Evolutionary conservation across 2,329 filamentous ascomycete genomes (phyloP).

Genomic region (Ophiostoma himal-ulmi): DNA sequence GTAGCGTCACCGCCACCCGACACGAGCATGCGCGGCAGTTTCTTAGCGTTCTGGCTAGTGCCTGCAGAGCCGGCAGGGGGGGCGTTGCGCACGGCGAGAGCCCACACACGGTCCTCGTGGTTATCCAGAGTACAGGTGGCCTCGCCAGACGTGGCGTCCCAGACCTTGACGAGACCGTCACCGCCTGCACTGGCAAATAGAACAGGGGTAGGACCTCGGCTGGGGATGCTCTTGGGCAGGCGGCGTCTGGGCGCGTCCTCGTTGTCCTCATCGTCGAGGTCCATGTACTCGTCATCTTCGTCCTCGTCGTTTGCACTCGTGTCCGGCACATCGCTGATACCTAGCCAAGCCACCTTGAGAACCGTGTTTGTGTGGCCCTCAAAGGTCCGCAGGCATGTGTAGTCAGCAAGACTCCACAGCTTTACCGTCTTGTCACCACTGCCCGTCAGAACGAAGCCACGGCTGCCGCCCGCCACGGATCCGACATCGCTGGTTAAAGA

Average conservation of each 20-base stretch:
- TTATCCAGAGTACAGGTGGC: conserved; percentile 88
- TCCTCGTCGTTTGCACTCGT: conserved; percentile 39
- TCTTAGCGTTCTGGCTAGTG: neutral
- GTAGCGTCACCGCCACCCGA: conserved; percentile 91
- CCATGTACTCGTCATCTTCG: conserved; percentile 28
- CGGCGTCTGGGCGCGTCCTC: neutral
- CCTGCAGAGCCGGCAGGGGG: conserved; percentile 26
- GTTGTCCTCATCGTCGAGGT: conserved; percentile 13
- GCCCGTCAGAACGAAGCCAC: conserved; percentile 80
- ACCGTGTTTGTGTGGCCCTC: conserved; percentile 96
- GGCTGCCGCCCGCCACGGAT: conserved; percentile 56
- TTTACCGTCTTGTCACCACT: conserved; percentile 95
- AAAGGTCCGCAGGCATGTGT: conserved; percentile 86
- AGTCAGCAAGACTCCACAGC: conserved; percentile 88
- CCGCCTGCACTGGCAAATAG: conserved; percentile 82
- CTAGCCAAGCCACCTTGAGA: conserved; percentile 86
- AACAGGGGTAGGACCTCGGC: conserved; percentile 34
- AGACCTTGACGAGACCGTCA: conserved; percentile 93
- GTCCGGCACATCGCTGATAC: conserved; percentile 44
- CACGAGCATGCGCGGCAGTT: conserved; percentile 57
- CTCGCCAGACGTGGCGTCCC: conserved; percentile 83
- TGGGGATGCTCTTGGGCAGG: neutral
- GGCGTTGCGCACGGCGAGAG: conserved; percentile 64
- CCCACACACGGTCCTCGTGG: conserved; percentile 94
- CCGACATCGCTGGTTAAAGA: conserved; percentile 66